Percentiles rank a stretch among this genome's conserved stretches.
phyloP scores from a whole-genome alignment of 2,329 filamentous ascomycete genomes.

The Tympanopsis confertula region DNA sequence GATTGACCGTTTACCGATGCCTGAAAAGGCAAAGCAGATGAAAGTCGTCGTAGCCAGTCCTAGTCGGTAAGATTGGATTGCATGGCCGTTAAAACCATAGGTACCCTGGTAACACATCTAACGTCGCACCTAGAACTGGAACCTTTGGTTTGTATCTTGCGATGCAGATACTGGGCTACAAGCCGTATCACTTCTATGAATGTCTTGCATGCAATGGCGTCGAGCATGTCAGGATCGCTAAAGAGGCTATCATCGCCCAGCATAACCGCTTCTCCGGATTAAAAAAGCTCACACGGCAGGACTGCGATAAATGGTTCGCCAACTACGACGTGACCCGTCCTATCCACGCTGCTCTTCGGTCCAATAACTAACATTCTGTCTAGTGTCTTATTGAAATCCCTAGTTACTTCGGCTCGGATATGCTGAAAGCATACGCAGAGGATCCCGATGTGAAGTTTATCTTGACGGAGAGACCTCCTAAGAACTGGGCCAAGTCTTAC shows the following conservation, averaged over 20 bases:
- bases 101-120: too few relatives aligned
- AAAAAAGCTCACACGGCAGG: constrained; percentile 17
- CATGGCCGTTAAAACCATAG: too few relatives aligned
- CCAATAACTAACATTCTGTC: too few relatives aligned
- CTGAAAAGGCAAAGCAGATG: constrained; percentile 15
- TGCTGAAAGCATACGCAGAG: constrained; percentile 12
- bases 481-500: constrained; percentile 19
- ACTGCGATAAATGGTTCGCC: constrained; percentile 27
- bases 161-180: constrained; percentile 20
- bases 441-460: constrained; percentile 21
- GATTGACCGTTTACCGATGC: constrained; percentile 19
- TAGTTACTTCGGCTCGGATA: constrained; percentile 16
- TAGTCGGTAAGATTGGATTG: constrained; percentile 15
- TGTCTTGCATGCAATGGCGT: constrained; percentile 9
- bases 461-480: constrained; percentile 18
- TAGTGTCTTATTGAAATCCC: constrained; percentile 16
- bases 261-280: constrained; percentile 12
- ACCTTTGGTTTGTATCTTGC: constrained; percentile 21
- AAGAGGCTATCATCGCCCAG: constrained; percentile 14
- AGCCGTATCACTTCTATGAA: constrained; percentile 22
- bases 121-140: constrained; percentile 19
- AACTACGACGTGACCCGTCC: constrained; percentile 20
- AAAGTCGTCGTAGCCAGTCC: constrained; percentile 24
- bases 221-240: constrained; percentile 11
- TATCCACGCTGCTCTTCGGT: too few relatives aligned